These are phyloP conservation scores for Xylaria telfairii DNA, from an alignment of 495 filamentous ascomycete genomes.

Conservation along the genomic window DNA sequence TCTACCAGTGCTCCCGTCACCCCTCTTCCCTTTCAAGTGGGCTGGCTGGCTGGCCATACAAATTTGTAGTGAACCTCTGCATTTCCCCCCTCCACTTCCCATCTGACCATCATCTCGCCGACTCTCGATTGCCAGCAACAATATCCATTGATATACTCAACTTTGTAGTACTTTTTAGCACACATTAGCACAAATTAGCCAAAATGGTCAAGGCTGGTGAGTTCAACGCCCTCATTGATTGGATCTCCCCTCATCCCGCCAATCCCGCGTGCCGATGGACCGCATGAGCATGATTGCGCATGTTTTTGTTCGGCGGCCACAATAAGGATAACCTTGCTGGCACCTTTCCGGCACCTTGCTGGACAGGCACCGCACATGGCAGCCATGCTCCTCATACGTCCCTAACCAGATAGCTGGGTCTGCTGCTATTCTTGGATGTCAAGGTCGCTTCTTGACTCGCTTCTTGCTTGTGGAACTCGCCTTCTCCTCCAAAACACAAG, in stretches of 20 bases:
- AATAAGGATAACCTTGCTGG: constrained; percentile 24
- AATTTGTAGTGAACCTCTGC: constrained; percentile 33
- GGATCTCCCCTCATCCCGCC: constrained; percentile 35
- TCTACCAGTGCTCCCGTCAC: constrained; percentile 6
- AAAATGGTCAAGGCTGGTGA: constrained; percentile 97
- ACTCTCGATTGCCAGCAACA: constrained; percentile 28
- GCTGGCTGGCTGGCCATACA: constrained; percentile 31
- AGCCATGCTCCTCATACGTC: constrained; percentile 10
- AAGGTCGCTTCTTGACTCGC: constrained; percentile 28
- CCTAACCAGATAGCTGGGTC: constrained; percentile 13
- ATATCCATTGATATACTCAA: constrained; percentile 22
- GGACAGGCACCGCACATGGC: constrained; percentile 30
- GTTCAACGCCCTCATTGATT: constrained; percentile 46
- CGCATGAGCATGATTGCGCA: constrained; percentile 48
- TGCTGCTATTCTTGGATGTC: constrained; percentile 19
- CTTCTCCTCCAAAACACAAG: not conserved
- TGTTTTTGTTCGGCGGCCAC: constrained; percentile 33
- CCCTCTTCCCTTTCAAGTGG: constrained; percentile 28
- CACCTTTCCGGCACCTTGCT: constrained; percentile 38
- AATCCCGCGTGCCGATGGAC: constrained; percentile 39
- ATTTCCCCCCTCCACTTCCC: constrained; percentile 30
- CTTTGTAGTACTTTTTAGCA: constrained; percentile 20
- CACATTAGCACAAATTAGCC: constrained; percentile 38
- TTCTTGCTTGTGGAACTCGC: constrained; percentile 19
- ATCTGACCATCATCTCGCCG: constrained; percentile 24